phyloP scores from a whole-genome alignment of 139 green algal genomes.

The Diplosphaera chodatii region DNA sequence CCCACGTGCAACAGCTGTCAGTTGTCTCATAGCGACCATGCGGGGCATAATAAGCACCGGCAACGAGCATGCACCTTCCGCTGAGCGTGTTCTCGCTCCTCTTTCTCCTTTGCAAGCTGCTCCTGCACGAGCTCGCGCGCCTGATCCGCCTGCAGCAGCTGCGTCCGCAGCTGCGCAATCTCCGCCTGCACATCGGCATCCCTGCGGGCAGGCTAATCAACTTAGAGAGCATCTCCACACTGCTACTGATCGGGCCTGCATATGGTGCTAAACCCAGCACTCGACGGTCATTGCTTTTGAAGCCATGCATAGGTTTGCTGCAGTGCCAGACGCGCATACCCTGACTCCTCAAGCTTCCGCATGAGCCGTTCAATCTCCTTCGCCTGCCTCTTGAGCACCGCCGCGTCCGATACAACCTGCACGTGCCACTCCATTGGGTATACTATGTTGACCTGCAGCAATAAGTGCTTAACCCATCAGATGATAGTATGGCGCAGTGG shows the following conservation, averaged over 20 bases:
- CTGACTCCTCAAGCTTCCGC: constrained; percentile 42
- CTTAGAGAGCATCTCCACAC: too few relatives aligned
- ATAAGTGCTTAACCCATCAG: background rate
- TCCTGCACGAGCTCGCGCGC: constrained; percentile 70
- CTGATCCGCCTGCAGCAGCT: constrained; percentile 76
- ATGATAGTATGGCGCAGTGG: too few relatives aligned
- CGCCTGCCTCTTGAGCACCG: constrained; percentile 84
- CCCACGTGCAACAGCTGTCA: too few relatives aligned
- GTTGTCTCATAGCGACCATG: too few relatives aligned
- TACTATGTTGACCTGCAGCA: background rate
- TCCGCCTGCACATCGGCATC: constrained; percentile 21
- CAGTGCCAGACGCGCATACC: too few relatives aligned
- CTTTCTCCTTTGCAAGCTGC: constrained; percentile 62
- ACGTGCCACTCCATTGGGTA: background rate
- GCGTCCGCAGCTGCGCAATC: constrained; percentile 49
- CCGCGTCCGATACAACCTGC: constrained; percentile 63
- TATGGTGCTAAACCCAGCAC: too few relatives aligned
- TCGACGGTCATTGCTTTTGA: too few relatives aligned
- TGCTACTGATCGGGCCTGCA: too few relatives aligned
- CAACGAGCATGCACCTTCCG: too few relatives aligned
- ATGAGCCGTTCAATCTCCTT: constrained; percentile 62
- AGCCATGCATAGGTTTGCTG: too few relatives aligned
- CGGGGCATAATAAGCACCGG: too few relatives aligned
- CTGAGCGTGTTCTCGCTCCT: constrained; percentile 68
- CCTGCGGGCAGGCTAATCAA: too few relatives aligned